Evolutionary conservation across 768 basidiomycete species (phyloP).

Genomic region (Boletus insuetus): DNA sequence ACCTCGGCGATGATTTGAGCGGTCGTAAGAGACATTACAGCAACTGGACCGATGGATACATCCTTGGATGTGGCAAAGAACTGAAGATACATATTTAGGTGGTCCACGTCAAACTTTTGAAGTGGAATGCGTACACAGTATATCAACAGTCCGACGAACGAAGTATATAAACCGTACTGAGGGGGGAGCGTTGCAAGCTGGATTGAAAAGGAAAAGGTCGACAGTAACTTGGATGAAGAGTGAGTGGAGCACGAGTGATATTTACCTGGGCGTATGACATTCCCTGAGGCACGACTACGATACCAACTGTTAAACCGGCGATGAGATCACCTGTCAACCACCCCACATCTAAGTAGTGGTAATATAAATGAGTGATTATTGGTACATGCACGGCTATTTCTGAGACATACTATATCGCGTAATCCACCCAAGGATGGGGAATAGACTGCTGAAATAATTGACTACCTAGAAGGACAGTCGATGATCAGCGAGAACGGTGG

Average conservation of each 20-base stretch:
- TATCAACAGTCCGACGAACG: constrained; percentile 81
- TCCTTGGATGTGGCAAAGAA: constrained; percentile 98
- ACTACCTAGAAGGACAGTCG: constrained; percentile 40
- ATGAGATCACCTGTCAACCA: constrained; percentile 90
- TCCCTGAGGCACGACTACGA: constrained; percentile 92
- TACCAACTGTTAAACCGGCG: constrained; percentile 90
- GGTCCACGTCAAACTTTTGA: background rate
- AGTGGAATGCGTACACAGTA: constrained; percentile 66
- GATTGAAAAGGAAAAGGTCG: background rate
- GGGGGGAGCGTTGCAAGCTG: constrained; percentile 82
- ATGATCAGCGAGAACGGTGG: too few relatives aligned
- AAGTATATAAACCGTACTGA: constrained; percentile 92
- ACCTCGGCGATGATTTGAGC: constrained; percentile 77
- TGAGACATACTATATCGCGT: constrained; percentile 67
- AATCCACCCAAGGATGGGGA: constrained; percentile 86
- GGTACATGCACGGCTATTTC: background rate
- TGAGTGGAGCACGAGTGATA: background rate
- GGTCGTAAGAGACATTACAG: constrained; percentile 95
- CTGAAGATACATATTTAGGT: constrained; percentile 33
- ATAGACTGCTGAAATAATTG: constrained; percentile 65
- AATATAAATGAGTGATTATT: background rate
- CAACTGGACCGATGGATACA: constrained; percentile 97
- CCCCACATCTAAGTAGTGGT: constrained; percentile 48
- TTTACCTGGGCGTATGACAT: constrained; percentile 83
- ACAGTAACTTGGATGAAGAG: background rate